A percentile compares a stretch with the other conserved stretches of the same genome.
Evolutionary conservation across 164 flowering plant species (phyloP).

Genomic region (Liquidambar formosana): DNA sequence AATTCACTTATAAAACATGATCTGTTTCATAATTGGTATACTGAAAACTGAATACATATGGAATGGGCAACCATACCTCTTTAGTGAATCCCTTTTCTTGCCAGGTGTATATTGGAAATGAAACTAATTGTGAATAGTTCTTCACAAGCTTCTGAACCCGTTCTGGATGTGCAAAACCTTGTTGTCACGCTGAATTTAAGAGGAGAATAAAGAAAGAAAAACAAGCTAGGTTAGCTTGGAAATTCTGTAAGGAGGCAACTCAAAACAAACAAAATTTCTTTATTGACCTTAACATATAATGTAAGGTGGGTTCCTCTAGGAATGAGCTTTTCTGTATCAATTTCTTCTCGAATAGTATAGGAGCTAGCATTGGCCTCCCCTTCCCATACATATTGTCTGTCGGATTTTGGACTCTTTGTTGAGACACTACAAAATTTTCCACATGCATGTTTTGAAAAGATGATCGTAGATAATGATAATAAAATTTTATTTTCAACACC

Average conservation of each 20-base stretch:
- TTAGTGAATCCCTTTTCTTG: constrained; percentile 90
- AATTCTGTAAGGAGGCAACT: not conserved
- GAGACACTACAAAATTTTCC: constrained; percentile 32
- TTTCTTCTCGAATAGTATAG: constrained; percentile 83
- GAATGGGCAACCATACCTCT: constrained; percentile 53
- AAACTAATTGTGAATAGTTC: constrained; percentile 95
- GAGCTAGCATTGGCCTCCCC: constrained; percentile 92
- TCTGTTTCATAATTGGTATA: not conserved
- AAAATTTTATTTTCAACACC: not conserved
- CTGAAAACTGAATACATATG: not conserved
- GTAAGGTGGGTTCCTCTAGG: constrained; percentile 93
- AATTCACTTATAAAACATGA: not conserved
- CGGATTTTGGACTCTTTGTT: constrained; percentile 93
- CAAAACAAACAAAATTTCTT: not conserved
- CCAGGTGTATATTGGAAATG: constrained; percentile 97
- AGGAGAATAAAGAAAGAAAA: not conserved
- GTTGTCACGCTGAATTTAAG: constrained; percentile 65
- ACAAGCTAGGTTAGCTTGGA: not conserved
- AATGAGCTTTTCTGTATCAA: constrained; percentile 77
- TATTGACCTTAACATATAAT: constrained; percentile 75
- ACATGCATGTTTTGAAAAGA: not conserved
- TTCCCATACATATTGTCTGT: constrained; percentile 97
- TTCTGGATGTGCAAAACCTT: constrained; percentile 94
- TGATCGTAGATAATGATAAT: not conserved
- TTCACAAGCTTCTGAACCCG: constrained; percentile 85